Base-by-base conservation (phyloP, 2,329 filamentous ascomycete species). In the Aurifilum marmelostoma region DNA sequence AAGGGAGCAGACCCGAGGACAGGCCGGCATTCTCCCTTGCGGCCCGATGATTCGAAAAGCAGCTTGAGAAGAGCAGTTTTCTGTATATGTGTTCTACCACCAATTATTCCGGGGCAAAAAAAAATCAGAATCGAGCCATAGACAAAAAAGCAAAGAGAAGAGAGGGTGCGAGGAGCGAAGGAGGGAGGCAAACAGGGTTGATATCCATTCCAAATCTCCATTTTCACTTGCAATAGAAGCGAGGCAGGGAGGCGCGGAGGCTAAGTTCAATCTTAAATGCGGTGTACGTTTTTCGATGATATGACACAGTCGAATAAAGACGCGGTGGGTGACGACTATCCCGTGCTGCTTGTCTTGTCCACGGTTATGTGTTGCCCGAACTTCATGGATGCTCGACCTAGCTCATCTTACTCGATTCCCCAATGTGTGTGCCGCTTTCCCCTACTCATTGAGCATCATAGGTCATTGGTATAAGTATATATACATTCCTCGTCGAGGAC, bases 1-100 rank as follows among this genome's bases (percentile, higher is more conserved):
- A n/a, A 62, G n/a, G 34, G 24, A n/a, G 4, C 18, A 62, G 1
- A 27, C 21, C 58, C 8, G 39, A 27, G n/a, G n/a, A 16, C 18
- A 58, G 24, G 34, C 52, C n/a, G 63, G 8, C 11, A 41, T 24
- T 41, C 24, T 29, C 50, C 24, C 32, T 52, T 47, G 24, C 16
- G 41, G 32, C 37, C n/a, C 37, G 37, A 58, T 37, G 63, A 52
- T 52, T 50, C n/a, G 63, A 41, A 58, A 39, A 41, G 37, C 52
- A 47, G 8, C 63, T 32, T 65, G 41, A 50, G 34, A 65, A 59
- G n/a, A 59, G n/a, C 41, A 63, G 43, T 61, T n/a, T 69, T 66
- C 63, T 71, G 69, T 71, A 68, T 60, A 71, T 70, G 59, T 68
- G 61, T 70, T 67, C 63, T 68, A 68, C 47, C 14, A 70, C 66